A percentile compares a stretch with the other conserved stretches of the same genome.
phyloP scores from a whole-genome alignment of 768 basidiomycete species.

The Lactifluus piperatus region DNA sequence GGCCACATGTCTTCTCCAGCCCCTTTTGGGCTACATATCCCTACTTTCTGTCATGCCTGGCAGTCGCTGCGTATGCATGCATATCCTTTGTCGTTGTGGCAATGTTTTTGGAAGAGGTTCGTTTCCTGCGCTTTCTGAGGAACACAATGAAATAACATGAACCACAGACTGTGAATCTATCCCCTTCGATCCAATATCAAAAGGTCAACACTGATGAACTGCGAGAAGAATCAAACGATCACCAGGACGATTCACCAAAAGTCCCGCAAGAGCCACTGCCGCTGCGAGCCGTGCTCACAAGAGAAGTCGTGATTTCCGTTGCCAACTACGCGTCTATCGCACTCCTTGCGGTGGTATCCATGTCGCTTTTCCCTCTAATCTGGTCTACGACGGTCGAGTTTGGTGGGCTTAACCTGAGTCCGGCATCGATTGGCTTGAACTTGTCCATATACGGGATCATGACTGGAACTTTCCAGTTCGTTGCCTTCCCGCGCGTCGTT shows the following conservation, averaged over 20 bases:
- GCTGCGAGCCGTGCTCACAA: constrained; percentile 30
- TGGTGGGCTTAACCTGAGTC: constrained; percentile 32
- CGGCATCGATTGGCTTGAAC: constrained; percentile 31
- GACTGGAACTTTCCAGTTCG: constrained; percentile 31
- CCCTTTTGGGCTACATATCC: constrained; percentile 22
- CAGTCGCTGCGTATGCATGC: neutral
- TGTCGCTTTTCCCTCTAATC: constrained; percentile 38
- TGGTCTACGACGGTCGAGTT: constrained; percentile 34
- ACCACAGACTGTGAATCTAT: neutral
- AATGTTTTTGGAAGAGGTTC: constrained; percentile 12
- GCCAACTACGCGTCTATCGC: constrained; percentile 35
- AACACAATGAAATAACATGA: neutral
- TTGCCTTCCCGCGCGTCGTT: constrained; percentile 31
- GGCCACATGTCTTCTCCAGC: constrained; percentile 16
- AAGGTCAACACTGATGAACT: neutral
- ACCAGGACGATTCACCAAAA: neutral
- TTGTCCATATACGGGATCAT: constrained; percentile 30
- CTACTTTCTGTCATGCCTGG: constrained; percentile 22
- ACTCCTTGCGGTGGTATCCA: constrained; percentile 33
- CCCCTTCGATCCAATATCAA: neutral
- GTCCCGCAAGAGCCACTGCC: constrained; percentile 13
- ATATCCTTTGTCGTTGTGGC: neutral
- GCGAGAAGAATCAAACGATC: neutral
- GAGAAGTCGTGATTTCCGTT: constrained; percentile 35
- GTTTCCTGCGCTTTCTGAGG: neutral